phyloP scores from a whole-genome alignment of 352 stramenopile genomes.

The Phytopythium boreale region DNA sequence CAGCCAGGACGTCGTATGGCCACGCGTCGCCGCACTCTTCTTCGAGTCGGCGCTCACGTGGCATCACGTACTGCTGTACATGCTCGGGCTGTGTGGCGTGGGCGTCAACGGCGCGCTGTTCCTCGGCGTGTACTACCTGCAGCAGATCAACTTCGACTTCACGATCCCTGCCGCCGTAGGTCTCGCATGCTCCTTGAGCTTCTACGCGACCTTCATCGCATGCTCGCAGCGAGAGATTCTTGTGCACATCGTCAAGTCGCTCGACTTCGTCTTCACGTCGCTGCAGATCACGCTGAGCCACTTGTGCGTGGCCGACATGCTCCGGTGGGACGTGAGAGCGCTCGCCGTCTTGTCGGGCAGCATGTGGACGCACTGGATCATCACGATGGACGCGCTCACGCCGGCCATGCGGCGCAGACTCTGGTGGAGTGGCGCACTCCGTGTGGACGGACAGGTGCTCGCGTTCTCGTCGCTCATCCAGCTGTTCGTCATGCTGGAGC shows the following conservation, averaged over 20 bases:
- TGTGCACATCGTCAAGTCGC: slow-evolving; percentile 2
- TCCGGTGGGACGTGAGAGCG: slow-evolving; percentile 4
- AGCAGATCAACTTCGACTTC: slow-evolving; percentile 2
- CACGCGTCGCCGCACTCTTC: neutral
- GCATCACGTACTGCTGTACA: slow-evolving; percentile 2
- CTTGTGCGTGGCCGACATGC: slow-evolving; percentile 11
- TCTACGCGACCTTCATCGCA: neutral
- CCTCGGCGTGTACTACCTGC: slow-evolving; percentile 2
- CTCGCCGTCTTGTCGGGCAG: slow-evolving; percentile 2
- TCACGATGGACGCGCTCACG: slow-evolving; percentile 19
- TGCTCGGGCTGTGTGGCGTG: neutral
- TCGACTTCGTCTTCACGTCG: slow-evolving; percentile 11
- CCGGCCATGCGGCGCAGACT: slow-evolving; percentile 23
- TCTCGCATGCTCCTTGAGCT: neutral
- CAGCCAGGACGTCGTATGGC: slow-evolving; percentile 6
- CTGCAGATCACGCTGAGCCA: slow-evolving; percentile 8
- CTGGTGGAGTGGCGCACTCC: slow-evolving; percentile 4
- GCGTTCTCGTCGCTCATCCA: slow-evolving; percentile 5
- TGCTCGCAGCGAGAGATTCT: slow-evolving; percentile 13
- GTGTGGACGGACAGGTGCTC: neutral
- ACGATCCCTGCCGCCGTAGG: neutral
- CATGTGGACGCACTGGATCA: slow-evolving; percentile 15
- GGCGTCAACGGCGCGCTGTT: slow-evolving; percentile 3
- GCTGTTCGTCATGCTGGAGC: slow-evolving; percentile 6
- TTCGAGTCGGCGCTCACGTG: neutral